Conservation (phyloP, 176 grass and related monocot species). For the Oryza nivara region DNA sequence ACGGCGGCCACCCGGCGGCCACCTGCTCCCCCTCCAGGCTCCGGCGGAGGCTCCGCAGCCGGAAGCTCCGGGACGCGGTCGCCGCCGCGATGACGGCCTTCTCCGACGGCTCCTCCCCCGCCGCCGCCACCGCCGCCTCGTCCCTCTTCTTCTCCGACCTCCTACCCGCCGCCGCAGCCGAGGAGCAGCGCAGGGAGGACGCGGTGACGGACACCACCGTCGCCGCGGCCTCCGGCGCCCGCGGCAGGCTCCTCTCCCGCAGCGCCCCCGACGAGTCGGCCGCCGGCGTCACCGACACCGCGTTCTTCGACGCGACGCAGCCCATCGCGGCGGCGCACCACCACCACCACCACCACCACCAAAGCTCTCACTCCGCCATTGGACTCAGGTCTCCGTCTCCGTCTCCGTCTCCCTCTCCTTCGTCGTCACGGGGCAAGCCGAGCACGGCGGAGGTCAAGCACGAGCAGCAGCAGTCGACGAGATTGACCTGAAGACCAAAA, state of each 20-base stretch:
- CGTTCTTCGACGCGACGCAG: constrained; percentile 88
- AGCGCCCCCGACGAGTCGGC: constrained; percentile 53
- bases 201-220: constrained; percentile 5
- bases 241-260: constrained; percentile 18
- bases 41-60: constrained; percentile 74
- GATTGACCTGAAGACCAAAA: constrained; percentile 48
- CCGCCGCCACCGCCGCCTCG: background rate
- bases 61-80: constrained; percentile 50
- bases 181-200: constrained; percentile 32
- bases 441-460: constrained; percentile 39
- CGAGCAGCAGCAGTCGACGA: no score
- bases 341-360: constrained; percentile 9
- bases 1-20: constrained; percentile 95
- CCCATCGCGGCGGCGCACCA: constrained; percentile 60
- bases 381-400: background rate
- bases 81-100: constrained; percentile 38
- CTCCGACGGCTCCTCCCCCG: constrained; percentile 25
- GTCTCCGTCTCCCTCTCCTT: no score
- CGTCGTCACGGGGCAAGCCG: constrained; percentile 43
- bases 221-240: background rate
- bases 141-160: constrained; percentile 62
- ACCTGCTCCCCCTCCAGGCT: constrained; percentile 93
- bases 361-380: constrained; percentile 43
- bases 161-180: constrained; percentile 25
- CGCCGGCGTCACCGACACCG: constrained; percentile 66